These are phyloP conservation scores for Pouteria glomerata DNA, from an alignment of 148 eudicot genomes.

Conservation along the genomic window DNA sequence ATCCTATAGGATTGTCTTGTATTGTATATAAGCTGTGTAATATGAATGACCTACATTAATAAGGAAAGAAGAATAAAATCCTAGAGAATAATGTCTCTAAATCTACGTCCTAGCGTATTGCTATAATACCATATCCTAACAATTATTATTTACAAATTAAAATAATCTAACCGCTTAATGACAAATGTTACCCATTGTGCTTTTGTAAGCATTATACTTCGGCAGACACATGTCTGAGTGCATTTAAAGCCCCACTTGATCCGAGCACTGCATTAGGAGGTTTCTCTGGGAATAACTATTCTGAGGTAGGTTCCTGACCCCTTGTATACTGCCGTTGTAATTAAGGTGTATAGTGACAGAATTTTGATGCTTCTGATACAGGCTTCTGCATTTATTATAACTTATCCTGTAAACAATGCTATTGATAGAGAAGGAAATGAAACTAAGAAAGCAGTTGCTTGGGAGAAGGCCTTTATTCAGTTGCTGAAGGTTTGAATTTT, in stretches of 20 bases:
- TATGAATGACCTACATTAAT: no score
- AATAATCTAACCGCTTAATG: no score
- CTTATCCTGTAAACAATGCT: slow-evolving; percentile 96
- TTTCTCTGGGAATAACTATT: slow-evolving; percentile 80
- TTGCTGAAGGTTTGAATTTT: slow-evolving; percentile 59
- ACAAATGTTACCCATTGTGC: slow-evolving; percentile 1
- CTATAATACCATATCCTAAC: no score
- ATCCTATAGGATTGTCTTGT: no score
- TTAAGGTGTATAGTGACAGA: slow-evolving; percentile 8
- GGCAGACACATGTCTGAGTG: slow-evolving; percentile 77
- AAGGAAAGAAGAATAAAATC: no score
- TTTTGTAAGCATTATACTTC: slow-evolving; percentile 66
- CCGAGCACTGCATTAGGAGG: slow-evolving; percentile 98
- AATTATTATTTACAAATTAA: no score
- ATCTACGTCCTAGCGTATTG: no score
- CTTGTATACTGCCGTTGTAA: slow-evolving; percentile 6
- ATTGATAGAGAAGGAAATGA: slow-evolving; percentile 68
- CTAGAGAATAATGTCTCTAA: no score
- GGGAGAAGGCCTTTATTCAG: slow-evolving; percentile 96
- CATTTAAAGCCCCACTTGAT: slow-evolving; percentile 97
- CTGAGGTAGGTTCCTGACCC: slow-evolving; percentile 57
- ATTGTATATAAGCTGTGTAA: no score
- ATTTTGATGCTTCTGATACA: slow-evolving; percentile 29
- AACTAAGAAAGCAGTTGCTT: slow-evolving; percentile 67
- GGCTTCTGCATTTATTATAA: slow-evolving; percentile 96